Percentiles rank a stretch among this genome's conserved stretches.
These are phyloP conservation scores for Lumnitzera racemosa DNA, from an alignment of 345 rosid genomes.

Conservation along the genomic window DNA sequence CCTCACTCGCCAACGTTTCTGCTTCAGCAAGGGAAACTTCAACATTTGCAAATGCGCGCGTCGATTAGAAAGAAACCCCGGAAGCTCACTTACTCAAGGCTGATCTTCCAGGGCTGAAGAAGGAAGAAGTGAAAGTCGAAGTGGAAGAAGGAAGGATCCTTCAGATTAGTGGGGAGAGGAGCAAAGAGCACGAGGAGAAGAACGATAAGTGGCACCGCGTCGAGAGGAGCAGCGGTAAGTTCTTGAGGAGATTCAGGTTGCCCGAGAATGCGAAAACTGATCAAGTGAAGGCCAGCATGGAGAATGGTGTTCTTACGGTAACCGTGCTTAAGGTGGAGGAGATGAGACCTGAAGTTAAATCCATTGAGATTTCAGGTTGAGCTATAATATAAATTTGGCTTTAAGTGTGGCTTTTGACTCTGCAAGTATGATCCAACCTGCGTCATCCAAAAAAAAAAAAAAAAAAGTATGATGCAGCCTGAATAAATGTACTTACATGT, in stretches of 20 bases:
- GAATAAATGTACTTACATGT: too few species aligned
- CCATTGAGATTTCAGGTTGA: constrained; percentile 41
- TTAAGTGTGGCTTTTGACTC: too few species aligned
- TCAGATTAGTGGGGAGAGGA: constrained; percentile 29
- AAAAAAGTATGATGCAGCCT: too few species aligned
- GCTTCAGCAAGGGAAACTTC: constrained; percentile 15
- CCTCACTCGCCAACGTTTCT: too few species aligned
- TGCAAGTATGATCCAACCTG: too few species aligned
- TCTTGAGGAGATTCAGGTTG: constrained; percentile 37
- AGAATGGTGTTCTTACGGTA: constrained; percentile 46
- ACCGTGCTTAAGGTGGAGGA: constrained; percentile 28
- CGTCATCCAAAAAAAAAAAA: too few species aligned
- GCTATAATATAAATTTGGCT: too few species aligned
- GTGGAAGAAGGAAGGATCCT: constrained; percentile 34
- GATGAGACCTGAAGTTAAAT: constrained; percentile 30
- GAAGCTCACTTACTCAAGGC: constrained; percentile 34
- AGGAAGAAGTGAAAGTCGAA: constrained; percentile 41
- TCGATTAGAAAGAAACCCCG: constrained; percentile 42
- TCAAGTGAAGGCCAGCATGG: constrained; percentile 42
- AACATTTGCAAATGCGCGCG: constrained; percentile 18
- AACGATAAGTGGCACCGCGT: constrained; percentile 36
- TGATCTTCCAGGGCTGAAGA: constrained; percentile 37
- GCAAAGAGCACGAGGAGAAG: background rate
- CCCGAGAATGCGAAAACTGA: constrained; percentile 31
- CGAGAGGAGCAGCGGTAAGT: constrained; percentile 29